Evolutionary conservation across 1,139 yeast species (phyloP).

Genomic region (Blastobotrys indianensis): DNA sequence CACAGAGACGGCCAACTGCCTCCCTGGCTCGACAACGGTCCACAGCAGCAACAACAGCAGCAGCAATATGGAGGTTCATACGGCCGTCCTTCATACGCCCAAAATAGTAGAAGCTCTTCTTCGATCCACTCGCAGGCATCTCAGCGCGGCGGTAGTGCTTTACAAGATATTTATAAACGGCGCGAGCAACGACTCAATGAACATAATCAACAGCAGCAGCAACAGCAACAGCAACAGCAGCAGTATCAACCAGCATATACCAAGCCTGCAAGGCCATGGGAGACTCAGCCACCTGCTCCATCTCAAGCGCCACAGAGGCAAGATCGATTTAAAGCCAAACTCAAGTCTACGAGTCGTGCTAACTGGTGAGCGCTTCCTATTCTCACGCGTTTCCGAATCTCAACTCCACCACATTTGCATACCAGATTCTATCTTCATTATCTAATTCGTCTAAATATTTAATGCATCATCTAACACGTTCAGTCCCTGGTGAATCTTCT

Average conservation of each 20-base stretch:
- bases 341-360: conserved; percentile 26
- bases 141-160: conserved; percentile 14
- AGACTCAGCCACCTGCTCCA: not conserved
- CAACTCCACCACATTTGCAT: not conserved
- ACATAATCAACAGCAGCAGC: conserved; percentile 13
- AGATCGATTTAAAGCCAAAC: conserved; percentile 24
- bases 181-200: conserved; percentile 12
- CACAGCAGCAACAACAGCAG: conserved; percentile 3
- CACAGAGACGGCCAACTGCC: conserved; percentile 23
- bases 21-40: conserved; percentile 26
- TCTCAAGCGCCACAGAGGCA: conserved; percentile 5
- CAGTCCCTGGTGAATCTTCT: conserved; percentile 63
- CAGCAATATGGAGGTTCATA: not conserved
- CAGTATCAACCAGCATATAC: not conserved
- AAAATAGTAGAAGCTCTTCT: not conserved
- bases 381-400: not conserved
- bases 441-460: not conserved
- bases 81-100: not conserved
- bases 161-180: conserved; percentile 28
- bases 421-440: not conserved
- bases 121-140: conserved; percentile 1
- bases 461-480: conserved; percentile 45
- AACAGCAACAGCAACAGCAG: conserved; percentile 7
- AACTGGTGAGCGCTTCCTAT: conserved; percentile 18
- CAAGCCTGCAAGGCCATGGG: not conserved